Evolutionary conservation across 306 rosid genomes (phyloP), one percentile per base, ranked within the genome.

Genomic region (Datisca glomerata): DNA sequence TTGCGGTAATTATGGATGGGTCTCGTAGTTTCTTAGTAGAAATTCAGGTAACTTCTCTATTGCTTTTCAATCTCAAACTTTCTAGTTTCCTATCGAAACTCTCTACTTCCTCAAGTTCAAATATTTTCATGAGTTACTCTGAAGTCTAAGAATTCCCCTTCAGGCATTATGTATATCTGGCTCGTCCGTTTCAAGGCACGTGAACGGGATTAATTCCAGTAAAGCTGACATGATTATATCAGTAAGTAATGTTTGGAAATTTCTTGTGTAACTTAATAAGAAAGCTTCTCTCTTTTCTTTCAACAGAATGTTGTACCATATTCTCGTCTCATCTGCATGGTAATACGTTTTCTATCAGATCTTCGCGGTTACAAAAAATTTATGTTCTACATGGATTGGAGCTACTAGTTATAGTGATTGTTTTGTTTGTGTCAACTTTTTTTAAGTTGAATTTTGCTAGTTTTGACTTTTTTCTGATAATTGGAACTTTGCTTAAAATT

Each of bases 1-100:
- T 80, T 72, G 81, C 97, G 29, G 97, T 74, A 22, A 51, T 76
- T 48, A 80, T 89, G 91, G 97, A 89, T 72, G 95, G 93, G 24
- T 69, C 97, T 60, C 81, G 93, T 51, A 63, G 76, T 57, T 89
- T 89, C 64, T 72, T 89, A 33, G 61, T 89, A 24, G 97, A 89
- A 71, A 71, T 89, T 65, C 97, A 89, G 97, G 97, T 83, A 44
- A 48, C 16, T 47, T 36, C 60, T 64, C 28, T 1, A 20, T 34
- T 19, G 14, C 28, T 27, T 21, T 43, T 14, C 21, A 47, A 14
- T 25, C 17, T 18, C 5, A 23, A 17, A 5, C 6, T 4, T 47
- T 37, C 15, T 11, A 2, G 1, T 18, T 3, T 8, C 12, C 36
- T 31, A 7, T 31, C 2, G 3, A 31, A 3, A 31, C 12, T 9